Evolutionary conservation across 805 yeast genomes (phyloP).

Genomic region (Hanseniaspora lachancei): DNA sequence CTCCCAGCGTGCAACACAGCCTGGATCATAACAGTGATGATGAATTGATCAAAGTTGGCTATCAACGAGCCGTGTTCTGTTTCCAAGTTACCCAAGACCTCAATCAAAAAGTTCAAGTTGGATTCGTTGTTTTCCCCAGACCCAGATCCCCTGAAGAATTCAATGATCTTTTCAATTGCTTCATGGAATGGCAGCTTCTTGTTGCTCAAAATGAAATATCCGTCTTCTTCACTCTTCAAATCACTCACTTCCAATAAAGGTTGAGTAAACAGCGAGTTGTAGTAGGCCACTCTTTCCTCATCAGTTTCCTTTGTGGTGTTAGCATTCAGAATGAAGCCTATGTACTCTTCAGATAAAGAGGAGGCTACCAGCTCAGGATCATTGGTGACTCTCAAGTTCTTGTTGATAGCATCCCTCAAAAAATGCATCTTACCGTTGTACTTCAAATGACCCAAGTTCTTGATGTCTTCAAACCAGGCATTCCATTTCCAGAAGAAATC

Average conservation of each 20-base stretch:
- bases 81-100: slow-evolving; percentile 24
- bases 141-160: slow-evolving; percentile 26
- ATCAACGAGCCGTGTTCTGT: slow-evolving; percentile 24
- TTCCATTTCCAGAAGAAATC: slow-evolving; percentile 96
- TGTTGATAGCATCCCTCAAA: slow-evolving; percentile 63
- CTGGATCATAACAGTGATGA: slow-evolving; percentile 53
- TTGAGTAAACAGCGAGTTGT: slow-evolving; percentile 22
- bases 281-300: slow-evolving; percentile 30
- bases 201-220: slow-evolving; percentile 29
- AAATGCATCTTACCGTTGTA: slow-evolving; percentile 66
- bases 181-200: slow-evolving; percentile 29
- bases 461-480: slow-evolving; percentile 65
- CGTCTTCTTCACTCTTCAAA: slow-evolving; percentile 17
- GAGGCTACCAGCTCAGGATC: slow-evolving; percentile 49
- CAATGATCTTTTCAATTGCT: slow-evolving; percentile 29
- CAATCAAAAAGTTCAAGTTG: slow-evolving; percentile 24
- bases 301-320: slow-evolving; percentile 31
- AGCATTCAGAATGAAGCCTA: slow-evolving; percentile 18
- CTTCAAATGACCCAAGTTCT: slow-evolving; percentile 27
- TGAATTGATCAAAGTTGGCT: slow-evolving; percentile 31
- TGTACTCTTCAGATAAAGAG: slow-evolving; percentile 50
- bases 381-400: slow-evolving; percentile 75
- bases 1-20: slow-evolving; percentile 72
- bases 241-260: neutral
- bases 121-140: slow-evolving; percentile 19